phyloP scores from a whole-genome alignment of 306 rosid genomes.

The Quercus berberidifolia region DNA sequence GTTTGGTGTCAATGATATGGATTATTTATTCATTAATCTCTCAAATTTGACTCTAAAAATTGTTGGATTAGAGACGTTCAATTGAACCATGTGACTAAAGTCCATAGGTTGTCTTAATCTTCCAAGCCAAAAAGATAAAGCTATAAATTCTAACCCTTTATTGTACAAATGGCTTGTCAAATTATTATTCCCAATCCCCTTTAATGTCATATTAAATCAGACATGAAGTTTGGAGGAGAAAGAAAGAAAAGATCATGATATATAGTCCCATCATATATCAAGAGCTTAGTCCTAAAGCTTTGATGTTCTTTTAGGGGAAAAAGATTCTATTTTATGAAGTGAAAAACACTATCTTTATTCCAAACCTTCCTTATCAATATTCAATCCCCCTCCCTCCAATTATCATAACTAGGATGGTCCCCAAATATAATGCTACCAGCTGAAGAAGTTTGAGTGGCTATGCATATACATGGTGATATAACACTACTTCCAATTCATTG shows the following conservation, averaged over 20 bases:
- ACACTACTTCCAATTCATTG: slow-evolving; percentile 1
- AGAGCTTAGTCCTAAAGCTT: slow-evolving; percentile 14
- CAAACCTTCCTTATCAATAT: background rate
- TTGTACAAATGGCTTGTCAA: slow-evolving; percentile 9
- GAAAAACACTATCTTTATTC: background rate
- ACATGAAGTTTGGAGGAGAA: background rate
- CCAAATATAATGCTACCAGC: background rate
- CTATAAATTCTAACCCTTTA: background rate
- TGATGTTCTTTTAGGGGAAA: slow-evolving; percentile 30
- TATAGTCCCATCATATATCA: background rate
- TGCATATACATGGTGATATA: background rate
- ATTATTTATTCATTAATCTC: background rate
- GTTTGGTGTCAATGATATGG: background rate
- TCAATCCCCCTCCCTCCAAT: background rate
- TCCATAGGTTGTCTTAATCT: slow-evolving; percentile 6
- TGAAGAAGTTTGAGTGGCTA: slow-evolving; percentile 3
- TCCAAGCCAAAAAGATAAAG: background rate
- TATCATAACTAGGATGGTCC: slow-evolving; percentile 21
- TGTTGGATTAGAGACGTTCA: background rate
- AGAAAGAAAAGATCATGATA: background rate
- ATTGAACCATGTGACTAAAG: slow-evolving; percentile 1
- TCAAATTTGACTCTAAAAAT: background rate
- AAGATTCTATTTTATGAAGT: slow-evolving; percentile 6
- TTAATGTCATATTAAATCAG: background rate
- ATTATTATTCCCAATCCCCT: slow-evolving; percentile 9